phyloP scores from a whole-genome alignment of 1,284 basidiomycete genomes.

The Cystobasidium slooffiae region DNA sequence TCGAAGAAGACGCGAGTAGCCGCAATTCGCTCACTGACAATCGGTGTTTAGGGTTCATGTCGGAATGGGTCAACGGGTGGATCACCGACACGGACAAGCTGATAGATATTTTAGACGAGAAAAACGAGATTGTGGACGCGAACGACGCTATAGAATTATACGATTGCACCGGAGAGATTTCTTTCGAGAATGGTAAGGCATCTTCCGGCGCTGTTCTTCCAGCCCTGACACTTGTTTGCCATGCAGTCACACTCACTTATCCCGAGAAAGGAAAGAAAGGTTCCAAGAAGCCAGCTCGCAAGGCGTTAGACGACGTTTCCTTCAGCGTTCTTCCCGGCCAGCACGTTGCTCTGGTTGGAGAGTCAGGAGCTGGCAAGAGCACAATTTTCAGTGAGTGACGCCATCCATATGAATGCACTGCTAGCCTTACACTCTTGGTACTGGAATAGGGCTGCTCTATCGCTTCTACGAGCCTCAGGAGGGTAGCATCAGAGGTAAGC shows the following conservation, averaged over 20 bases:
- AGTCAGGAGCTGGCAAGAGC: constrained; percentile 81
- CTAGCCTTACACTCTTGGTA: not conserved
- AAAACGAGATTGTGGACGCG: constrained; percentile 32
- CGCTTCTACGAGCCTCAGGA: constrained; percentile 83
- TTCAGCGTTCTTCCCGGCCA: constrained; percentile 80
- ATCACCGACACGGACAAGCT: constrained; percentile 30
- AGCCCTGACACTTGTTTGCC: not conserved
- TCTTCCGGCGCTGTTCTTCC: not conserved
- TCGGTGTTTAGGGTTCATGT: not conserved
- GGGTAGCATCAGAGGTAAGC: constrained; percentile 65
- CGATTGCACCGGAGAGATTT: constrained; percentile 31
- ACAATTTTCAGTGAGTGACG: constrained; percentile 45
- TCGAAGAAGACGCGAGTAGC: not conserved
- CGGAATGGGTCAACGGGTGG: not conserved
- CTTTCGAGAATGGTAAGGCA: constrained; percentile 21
- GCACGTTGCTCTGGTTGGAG: constrained; percentile 76
- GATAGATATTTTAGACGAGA: constrained; percentile 29
- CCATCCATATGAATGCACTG: not conserved
- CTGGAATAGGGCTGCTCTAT: constrained; percentile 68
- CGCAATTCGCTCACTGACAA: no score
- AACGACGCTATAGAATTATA: constrained; percentile 24
- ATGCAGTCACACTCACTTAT: constrained; percentile 26
- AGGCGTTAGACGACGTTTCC: constrained; percentile 74
- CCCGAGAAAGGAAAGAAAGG: constrained; percentile 17
- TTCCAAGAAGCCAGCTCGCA: constrained; percentile 54